These are phyloP conservation scores for Wickerhamomyces sp. DNA, from an alignment of 1,139 yeast species.

Conservation along the genomic window DNA sequence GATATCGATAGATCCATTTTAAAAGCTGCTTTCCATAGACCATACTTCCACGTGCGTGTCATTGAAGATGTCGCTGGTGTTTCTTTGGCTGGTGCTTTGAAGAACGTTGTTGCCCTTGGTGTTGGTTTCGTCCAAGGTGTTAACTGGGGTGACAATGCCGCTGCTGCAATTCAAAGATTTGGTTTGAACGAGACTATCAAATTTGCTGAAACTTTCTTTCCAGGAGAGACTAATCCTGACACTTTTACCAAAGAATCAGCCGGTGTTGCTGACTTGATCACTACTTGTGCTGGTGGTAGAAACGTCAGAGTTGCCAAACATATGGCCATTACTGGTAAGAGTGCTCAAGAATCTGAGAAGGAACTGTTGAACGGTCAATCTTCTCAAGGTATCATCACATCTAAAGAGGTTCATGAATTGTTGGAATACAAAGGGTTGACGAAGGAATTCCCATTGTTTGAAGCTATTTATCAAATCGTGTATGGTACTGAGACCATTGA, in stretches of 20 bases:
- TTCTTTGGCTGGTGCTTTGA: conserved; percentile 84
- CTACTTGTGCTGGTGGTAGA: conserved; percentile 89
- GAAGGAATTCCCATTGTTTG: conserved; percentile 76
- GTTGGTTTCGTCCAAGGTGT: conserved; percentile 90
- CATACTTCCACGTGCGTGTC: conserved; percentile 84
- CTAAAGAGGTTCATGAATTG: conserved; percentile 77
- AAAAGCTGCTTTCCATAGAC: conserved; percentile 77
- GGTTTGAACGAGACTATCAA: conserved; percentile 76
- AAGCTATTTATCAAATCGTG: conserved; percentile 71
- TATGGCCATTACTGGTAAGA: conserved; percentile 60
- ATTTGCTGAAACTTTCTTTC: conserved; percentile 65
- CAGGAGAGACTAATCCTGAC: conserved; percentile 32
- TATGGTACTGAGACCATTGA: conserved; percentile 58
- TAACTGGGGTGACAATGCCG: conserved; percentile 94
- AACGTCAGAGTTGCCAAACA: conserved; percentile 77
- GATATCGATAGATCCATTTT: conserved; percentile 61
- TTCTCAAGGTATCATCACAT: conserved; percentile 82
- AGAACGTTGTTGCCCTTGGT: conserved; percentile 82
- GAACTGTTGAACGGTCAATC: conserved; percentile 79
- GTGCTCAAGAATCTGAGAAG: conserved; percentile 73
- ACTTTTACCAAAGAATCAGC: conserved; percentile 85
- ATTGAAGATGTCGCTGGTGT: conserved; percentile 82
- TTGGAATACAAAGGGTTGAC: conserved; percentile 49
- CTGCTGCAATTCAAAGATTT: conserved; percentile 87
- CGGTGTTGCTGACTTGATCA: conserved; percentile 89